Base-by-base conservation (phyloP, 2,329 filamentous ascomycete genomes). In the Cercospora canescens region DNA sequence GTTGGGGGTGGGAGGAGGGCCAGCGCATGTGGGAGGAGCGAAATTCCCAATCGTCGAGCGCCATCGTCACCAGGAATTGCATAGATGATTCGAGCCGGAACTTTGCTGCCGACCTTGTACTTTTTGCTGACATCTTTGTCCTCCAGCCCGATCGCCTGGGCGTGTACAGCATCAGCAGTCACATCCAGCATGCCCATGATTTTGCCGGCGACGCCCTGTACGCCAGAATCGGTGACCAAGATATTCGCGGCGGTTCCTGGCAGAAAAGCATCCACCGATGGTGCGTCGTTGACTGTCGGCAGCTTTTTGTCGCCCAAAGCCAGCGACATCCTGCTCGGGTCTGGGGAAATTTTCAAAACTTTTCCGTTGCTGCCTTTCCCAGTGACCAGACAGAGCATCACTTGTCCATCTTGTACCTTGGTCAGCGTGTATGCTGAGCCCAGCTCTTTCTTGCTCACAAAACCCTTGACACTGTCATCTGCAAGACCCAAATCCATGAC, bases 241-340 rank as follows among this genome's bases (percentile, higher is more conserved):
- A 97, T 84, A 72, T 97, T 93, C 37, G 93, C 92, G 6, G 90
- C 89, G n/a, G 93, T 95, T 70, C 95, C 96, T 1, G 96, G 95
- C 6, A 97, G 85, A 79, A 96, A 97, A 6, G 91, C 87, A 77
- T 94, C 93, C 75, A 99, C 91, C 0, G 92, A 96, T 8, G 93
- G 93, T 0, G 94, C 94, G 45, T 91, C 89, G 32, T 84, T 85
- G 3, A 96, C 84, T 21, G 73, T 64, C 3, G 76, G 72, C 34
- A 69, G 65, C 64, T 57, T 73, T 41, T 64, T 70, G 68, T 54
- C 71, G 58, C 48, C 69, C 69, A 57, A 63, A 56, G 52, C 50
- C 37, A 28, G 65, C 24, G 34, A 70, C 69, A 28, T 73, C 72
- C 69, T 70, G 69, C 86, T 86, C 48, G 87, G 83, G 72, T 93